A percentile compares a stretch with the other conserved stretches of the same genome.
phyloP scores from a whole-genome alignment of 169 alveolate genomes.

The Plasmodium gallinaceum region DNA sequence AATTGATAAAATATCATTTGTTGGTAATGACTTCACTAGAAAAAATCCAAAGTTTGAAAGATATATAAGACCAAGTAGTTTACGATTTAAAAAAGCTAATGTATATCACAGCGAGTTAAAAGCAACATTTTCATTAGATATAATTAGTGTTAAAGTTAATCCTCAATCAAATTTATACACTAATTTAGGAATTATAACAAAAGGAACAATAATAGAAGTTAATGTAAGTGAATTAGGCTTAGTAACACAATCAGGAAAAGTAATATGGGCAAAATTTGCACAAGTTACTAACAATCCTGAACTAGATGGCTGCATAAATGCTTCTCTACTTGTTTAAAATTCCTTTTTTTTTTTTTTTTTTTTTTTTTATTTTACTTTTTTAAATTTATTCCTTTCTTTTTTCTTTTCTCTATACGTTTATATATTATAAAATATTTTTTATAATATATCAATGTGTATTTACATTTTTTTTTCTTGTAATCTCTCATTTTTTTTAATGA shows the following conservation, averaged over 20 bases:
- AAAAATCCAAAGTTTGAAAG: constrained; percentile 99
- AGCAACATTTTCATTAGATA: constrained; percentile 95
- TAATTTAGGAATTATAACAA: constrained; percentile 97
- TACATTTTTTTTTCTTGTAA: too few relatives aligned
- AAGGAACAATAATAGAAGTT: constrained; percentile 98
- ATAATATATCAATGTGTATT: too few relatives aligned
- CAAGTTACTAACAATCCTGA: constrained; percentile 99
- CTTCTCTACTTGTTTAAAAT: constrained; percentile 95
- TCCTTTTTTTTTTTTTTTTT: too few relatives aligned
- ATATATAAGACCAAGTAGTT: constrained; percentile 97
- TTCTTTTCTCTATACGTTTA: too few relatives aligned
- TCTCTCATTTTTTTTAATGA: too few relatives aligned
- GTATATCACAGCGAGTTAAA: constrained; percentile 99
- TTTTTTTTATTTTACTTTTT: too few relatives aligned
- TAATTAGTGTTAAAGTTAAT: constrained; percentile 97
- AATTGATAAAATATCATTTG: constrained; percentile 97
- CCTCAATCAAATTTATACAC: constrained; percentile 98
- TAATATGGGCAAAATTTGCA: constrained; percentile 99
- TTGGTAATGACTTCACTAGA: constrained; percentile 98
- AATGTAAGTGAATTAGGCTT: constrained; percentile 99
- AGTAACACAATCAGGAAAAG: constrained; percentile 99
- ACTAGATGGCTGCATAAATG: constrained; percentile 99
- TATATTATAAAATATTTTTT: too few relatives aligned
- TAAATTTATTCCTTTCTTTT: too few relatives aligned
- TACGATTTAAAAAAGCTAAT: constrained; percentile 98